Evolutionary conservation across 805 yeast species (phyloP).

Genomic region (Lipomyces yamadae): DNA sequence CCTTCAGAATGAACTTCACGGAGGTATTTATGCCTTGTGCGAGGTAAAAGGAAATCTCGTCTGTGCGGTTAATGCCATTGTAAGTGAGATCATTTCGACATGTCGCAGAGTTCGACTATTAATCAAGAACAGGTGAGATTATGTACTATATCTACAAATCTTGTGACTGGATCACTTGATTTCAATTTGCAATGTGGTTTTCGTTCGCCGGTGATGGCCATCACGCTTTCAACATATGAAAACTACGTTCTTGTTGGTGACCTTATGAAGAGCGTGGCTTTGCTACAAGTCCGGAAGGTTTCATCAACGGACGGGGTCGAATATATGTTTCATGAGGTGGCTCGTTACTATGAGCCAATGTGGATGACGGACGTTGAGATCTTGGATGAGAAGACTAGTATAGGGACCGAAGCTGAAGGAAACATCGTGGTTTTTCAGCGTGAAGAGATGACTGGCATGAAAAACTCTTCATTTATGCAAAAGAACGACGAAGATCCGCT

Average conservation of each 20-base stretch:
- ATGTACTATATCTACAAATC: conserved; percentile 15
- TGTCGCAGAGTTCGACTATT: neutral
- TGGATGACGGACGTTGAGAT: conserved; percentile 39
- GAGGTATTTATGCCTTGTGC: conserved; percentile 34
- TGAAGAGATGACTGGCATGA: conserved; percentile 10
- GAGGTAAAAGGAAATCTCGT: conserved; percentile 20
- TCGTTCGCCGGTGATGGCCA: conserved; percentile 34
- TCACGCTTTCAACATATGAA: conserved; percentile 25
- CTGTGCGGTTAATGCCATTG: conserved; percentile 33
- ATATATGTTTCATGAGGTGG: conserved; percentile 25
- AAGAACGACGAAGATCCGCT: conserved; percentile 19
- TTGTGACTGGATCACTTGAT: conserved; percentile 19
- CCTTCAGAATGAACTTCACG: conserved; percentile 21
- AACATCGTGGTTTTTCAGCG: conserved; percentile 30
- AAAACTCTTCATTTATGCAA: neutral
- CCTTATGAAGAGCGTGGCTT: conserved; percentile 34
- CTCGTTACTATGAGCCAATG: conserved; percentile 36
- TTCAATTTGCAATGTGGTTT: conserved; percentile 29
- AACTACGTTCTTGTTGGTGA: conserved; percentile 35
- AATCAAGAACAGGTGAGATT: conserved; percentile 24
- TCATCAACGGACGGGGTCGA: conserved; percentile 2
- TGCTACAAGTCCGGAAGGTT: conserved; percentile 17
- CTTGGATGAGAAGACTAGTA: conserved; percentile 14
- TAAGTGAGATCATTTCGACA: conserved; percentile 10
- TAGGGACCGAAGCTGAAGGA: conserved; percentile 39